Percentiles rank a stretch among this genome's conserved stretches.
These are phyloP conservation scores for Osmanthus fragrans DNA, from an alignment of 257 asterid genomes.

Conservation along the genomic window DNA sequence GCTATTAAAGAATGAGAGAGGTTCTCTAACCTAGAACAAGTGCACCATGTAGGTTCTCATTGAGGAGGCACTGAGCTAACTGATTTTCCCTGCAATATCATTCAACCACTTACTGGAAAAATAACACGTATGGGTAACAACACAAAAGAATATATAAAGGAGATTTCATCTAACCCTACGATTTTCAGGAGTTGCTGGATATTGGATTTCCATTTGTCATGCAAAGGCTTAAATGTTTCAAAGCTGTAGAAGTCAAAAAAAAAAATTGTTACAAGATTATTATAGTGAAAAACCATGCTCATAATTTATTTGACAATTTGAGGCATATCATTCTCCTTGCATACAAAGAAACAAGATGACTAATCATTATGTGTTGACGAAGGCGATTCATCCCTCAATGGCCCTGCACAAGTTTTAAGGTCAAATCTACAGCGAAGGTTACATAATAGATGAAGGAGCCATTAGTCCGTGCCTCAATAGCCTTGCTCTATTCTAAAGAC, in stretches of 20 bases:
- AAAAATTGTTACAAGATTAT: conserved; percentile 8
- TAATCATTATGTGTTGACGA: not conserved
- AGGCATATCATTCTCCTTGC: conserved; percentile 7
- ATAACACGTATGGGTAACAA: not conserved
- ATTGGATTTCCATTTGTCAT: conserved; percentile 81
- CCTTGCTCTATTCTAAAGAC: not conserved
- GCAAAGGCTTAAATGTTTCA: conserved; percentile 73
- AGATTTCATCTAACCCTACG: conserved; percentile 52
- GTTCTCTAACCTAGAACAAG: conserved; percentile 60
- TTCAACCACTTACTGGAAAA: not conserved
- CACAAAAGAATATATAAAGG: conserved; percentile 11
- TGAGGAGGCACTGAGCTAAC: conserved; percentile 69
- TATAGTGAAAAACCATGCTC: conserved; percentile 12
- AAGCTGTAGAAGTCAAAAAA: conserved; percentile 45
- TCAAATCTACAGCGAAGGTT: not conserved
- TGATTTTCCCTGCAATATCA: conserved; percentile 76
- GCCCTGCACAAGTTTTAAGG: not conserved
- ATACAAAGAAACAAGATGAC: not conserved
- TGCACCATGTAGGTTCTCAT: conserved; percentile 84
- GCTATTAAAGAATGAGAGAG: conserved; percentile 5
- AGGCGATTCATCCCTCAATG: not conserved
- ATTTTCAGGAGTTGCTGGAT: conserved; percentile 60
- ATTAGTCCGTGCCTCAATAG: not conserved
- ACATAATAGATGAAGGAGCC: not conserved
- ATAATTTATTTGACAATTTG: not conserved